Base-by-base conservation (phyloP, 1,139 yeast species). In the Kurtzmaniella quercitrusa region DNA sequence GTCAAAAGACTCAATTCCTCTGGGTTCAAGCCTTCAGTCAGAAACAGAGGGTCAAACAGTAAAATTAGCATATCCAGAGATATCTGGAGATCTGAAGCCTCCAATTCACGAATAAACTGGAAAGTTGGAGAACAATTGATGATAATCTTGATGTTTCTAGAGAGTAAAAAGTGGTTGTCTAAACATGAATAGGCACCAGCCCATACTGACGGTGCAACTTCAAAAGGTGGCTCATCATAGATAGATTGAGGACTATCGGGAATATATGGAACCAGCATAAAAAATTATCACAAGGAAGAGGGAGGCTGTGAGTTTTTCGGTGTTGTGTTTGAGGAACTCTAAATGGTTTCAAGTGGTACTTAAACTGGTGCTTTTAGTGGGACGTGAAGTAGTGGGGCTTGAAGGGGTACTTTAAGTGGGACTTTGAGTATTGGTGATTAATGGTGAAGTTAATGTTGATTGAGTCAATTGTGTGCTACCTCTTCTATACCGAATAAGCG, bases 121-220 rank as follows among this genome's bases (percentile, higher is more conserved):
- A 55, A 50, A 1, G 77, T 70, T 21, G 66, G 57, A 2, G 68
- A 64, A 48, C 77, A 72, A 53, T 70, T 73, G 45, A 73, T 63
- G 36, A 73, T 59, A 19, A 73, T 65, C 52, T 71, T 70, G 44
- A 69, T 62, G 43, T 66, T 63, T 43, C 59, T 52, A 21, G 55
- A 48, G n/a, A 50, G 47, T 21, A 68, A 46, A 47, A 59, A 54
- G 38, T 48, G 46, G 18, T 45, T 46, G 39, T 48, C 46, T 8
- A 51, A 46, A 25, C 64, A 49, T 12, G 57, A 44, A 46, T 60
- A 60, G 17, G 61, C 52, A 6, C 69, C 70, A 31, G 63, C 43
- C 67, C 68, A 65, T 5, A 65, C 53, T n/a, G 59, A 50, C 6
- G 69, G 69, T 14, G 68, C 59, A 17, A 65, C 52, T 49, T 63